A percentile compares a stretch with the other conserved stretches of the same genome.
Evolutionary conservation across 2,329 filamentous ascomycete species (phyloP).

Genomic region (Ophiostoma sp.): DNA sequence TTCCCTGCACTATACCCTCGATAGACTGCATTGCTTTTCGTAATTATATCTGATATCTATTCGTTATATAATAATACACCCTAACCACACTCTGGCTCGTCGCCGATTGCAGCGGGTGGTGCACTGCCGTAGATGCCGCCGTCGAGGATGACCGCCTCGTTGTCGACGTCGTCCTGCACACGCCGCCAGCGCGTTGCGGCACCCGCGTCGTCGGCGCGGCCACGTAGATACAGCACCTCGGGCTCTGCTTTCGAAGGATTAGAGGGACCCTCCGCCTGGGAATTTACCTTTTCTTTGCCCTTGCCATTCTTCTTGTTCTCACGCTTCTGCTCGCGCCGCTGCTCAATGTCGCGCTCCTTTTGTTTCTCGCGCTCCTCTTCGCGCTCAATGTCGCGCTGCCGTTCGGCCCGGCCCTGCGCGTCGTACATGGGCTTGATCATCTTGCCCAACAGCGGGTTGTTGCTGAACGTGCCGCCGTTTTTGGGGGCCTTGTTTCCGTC

Average conservation of each 20-base stretch:
- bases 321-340: neutral
- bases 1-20: neutral
- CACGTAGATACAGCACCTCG: constrained; percentile 31
- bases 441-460: constrained; percentile 59
- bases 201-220: constrained; percentile 37
- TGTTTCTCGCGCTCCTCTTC: constrained; percentile 2
- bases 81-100: constrained; percentile 19
- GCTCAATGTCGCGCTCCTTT: neutral
- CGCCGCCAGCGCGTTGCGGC: constrained; percentile 48
- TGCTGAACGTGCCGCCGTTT: constrained; percentile 58
- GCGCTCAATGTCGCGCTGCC: constrained; percentile 23
- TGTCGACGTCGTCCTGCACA: constrained; percentile 57
- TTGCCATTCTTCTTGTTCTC: constrained; percentile 9
- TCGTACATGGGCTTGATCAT: constrained; percentile 61
- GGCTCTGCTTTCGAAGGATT: neutral
- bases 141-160: constrained; percentile 55
- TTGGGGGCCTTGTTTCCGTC: constrained; percentile 33
- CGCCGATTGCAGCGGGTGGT: neutral
- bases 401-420: constrained; percentile 34
- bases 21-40: neutral
- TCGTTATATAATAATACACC: no score
- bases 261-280: neutral
- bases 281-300: neutral
- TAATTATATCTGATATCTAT: neutral
- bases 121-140: constrained; percentile 44